Evolutionary conservation across 129 eudicot genomes (phyloP), one percentile per base, ranked within the genome.

Genomic region (Logfia minima): DNA sequence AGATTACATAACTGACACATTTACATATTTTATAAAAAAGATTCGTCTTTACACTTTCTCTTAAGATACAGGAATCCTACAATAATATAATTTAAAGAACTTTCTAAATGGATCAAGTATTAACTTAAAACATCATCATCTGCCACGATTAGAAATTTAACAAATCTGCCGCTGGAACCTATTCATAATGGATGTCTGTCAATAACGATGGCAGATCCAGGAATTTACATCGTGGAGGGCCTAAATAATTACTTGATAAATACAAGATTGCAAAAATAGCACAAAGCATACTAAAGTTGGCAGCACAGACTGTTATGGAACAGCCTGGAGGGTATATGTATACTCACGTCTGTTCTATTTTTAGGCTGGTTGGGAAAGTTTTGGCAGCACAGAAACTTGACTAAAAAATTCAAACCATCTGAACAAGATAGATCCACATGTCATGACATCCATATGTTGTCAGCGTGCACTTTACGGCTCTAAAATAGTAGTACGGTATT

Each of bases 371-470:
- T 68, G n/a, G 43, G 56, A 68, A 26, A 14, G 58, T 24, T 56
- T 77, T 68, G 61, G 68, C 66, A 55, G 28, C 66, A 11, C 19
- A 37, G 77, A 34, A 17, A 77, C 66, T 65, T 53, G 68, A 35
- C 31, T 53, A 24, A 56, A 56, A 69, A 26, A 18, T 6, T 34
- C 34, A 39, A 77, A 37, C 39, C 29, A 55, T 9, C 51, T 22
- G 28, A 67, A 59, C 69, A 68, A 68, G 22, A 24, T 77, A 13
- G 55, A 48, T 68, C 13, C 75, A 77, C 75, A 77, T 68, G 81
- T 18, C 69, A 56, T 68, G 56, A 68, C 53, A 62, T 77, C 81
- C 43, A 77, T 56, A 56, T 77, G 59, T 22, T 37, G 55, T 56
- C 69, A 68, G 68, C 8, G 19, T 68, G 34, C 62, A 48, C 26